Percentiles rank a stretch among this genome's conserved stretches.
These are phyloP conservation scores for Macaranga tanarius DNA, from an alignment of 441 rosid genomes.

Conservation along the genomic window DNA sequence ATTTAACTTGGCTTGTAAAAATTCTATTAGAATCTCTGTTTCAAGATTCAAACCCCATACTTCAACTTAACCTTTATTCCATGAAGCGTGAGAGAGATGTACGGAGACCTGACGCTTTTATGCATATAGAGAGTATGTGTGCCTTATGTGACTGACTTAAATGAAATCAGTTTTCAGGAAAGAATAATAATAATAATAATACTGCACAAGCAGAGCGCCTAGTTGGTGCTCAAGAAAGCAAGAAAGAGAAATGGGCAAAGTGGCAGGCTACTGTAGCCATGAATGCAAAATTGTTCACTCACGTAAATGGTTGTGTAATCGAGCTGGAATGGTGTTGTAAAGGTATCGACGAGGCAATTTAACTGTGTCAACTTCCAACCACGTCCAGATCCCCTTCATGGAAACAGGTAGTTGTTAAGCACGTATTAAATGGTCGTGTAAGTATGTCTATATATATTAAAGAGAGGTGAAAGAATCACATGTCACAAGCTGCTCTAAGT, in stretches of 20 bases:
- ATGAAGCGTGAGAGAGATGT: no score
- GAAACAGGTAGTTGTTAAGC: not conserved
- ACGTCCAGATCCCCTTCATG: not conserved
- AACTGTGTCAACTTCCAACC: constrained; percentile 21
- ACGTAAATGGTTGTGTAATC: constrained; percentile 18
- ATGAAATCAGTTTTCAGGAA: not conserved
- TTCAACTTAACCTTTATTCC: no score
- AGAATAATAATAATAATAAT: not conserved
- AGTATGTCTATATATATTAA: not conserved
- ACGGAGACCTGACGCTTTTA: not conserved
- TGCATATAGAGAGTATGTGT: not conserved
- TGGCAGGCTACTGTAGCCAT: constrained; percentile 13
- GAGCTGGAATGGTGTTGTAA: constrained; percentile 6
- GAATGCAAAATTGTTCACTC: constrained; percentile 8
- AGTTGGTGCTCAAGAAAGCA: not conserved
- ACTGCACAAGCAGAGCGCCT: not conserved
- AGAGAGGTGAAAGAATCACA: not conserved
- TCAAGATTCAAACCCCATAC: no score
- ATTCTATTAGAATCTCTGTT: no score
- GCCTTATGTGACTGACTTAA: not conserved
- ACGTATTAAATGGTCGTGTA: not conserved
- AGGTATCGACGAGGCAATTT: not conserved
- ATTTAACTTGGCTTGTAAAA: no score
- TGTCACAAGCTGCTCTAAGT: not conserved
- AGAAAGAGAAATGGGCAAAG: not conserved